phyloP scores from a whole-genome alignment of 2,329 filamentous ascomycete species.

The Microdochium trichocladiopsis region DNA sequence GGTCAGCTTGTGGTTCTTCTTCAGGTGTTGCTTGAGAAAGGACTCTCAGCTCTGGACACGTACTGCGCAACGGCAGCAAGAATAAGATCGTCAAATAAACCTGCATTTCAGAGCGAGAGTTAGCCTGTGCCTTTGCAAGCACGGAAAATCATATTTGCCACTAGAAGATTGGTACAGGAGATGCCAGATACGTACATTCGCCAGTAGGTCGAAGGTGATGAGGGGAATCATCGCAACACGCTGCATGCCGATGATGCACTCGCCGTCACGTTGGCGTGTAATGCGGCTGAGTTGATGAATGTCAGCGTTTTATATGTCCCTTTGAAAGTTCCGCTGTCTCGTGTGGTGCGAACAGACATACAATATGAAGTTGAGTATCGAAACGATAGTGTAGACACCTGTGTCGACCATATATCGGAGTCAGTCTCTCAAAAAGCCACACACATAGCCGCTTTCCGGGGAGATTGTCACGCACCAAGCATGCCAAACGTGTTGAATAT shows the following conservation, averaged over 20 bases:
- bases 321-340: too few species aligned
- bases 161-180: background rate
- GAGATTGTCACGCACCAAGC: too few species aligned
- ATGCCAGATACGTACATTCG: slow-evolving; percentile 50
- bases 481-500: slow-evolving; percentile 55
- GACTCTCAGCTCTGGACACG: slow-evolving; percentile 7
- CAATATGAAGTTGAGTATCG: slow-evolving; percentile 55
- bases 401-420: slow-evolving; percentile 8
- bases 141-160: too few species aligned
- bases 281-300: slow-evolving; percentile 37
- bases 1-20: background rate
- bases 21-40: background rate
- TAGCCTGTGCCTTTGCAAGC: too few species aligned
- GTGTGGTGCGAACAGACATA: slow-evolving; percentile 25
- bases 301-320: background rate
- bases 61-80: slow-evolving; percentile 50
- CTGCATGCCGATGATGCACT: slow-evolving; percentile 57
- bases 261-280: slow-evolving; percentile 42
- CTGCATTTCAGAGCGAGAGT: too few species aligned
- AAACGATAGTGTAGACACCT: slow-evolving; percentile 36
- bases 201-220: slow-evolving; percentile 51
- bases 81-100: slow-evolving; percentile 58
- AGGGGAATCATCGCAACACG: slow-evolving; percentile 52
- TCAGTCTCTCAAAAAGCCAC: too few species aligned
- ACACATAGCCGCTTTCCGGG: too few species aligned